A percentile compares a stretch with the other conserved stretches of the same genome.
These are phyloP conservation scores for Hydnum rufescens DNA, from an alignment of 768 basidiomycete genomes.

Conservation along the genomic window DNA sequence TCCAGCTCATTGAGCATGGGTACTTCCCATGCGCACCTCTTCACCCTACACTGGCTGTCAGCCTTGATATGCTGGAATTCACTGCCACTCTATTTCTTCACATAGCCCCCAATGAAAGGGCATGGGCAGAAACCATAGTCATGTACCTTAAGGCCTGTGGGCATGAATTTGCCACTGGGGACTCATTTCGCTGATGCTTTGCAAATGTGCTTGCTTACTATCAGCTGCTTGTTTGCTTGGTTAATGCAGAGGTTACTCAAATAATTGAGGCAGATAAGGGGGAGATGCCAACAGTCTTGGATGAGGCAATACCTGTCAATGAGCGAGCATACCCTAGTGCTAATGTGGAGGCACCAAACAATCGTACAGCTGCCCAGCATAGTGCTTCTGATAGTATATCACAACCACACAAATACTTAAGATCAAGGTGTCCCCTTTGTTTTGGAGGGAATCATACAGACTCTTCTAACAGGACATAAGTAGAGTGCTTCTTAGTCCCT, in stretches of 20 bases:
- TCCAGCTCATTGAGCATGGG: background rate
- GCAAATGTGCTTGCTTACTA: background rate
- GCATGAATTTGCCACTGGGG: background rate
- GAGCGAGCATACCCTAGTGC: background rate
- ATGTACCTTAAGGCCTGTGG: background rate
- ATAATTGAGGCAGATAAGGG: no score
- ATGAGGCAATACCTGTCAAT: background rate
- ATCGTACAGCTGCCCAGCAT: background rate
- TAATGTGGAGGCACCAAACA: background rate
- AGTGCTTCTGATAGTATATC: no score
- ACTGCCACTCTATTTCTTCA: background rate
- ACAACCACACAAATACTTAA: background rate
- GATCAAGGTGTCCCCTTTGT: background rate
- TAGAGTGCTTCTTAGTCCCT: no score
- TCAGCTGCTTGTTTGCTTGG: background rate
- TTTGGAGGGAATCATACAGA: background rate
- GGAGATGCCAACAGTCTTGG: no score
- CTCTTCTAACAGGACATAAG: no score
- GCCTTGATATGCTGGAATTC: constrained; percentile 6
- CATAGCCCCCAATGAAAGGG: constrained; percentile 6
- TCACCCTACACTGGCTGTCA: constrained; percentile 3
- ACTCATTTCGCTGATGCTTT: background rate
- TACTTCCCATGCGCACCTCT: constrained; percentile 7
- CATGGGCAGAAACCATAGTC: constrained; percentile 2
- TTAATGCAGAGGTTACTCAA: background rate